These are phyloP conservation scores for Ascobolus immersus DNA, from an alignment of 495 filamentous ascomycete genomes.

Conservation along the genomic window DNA sequence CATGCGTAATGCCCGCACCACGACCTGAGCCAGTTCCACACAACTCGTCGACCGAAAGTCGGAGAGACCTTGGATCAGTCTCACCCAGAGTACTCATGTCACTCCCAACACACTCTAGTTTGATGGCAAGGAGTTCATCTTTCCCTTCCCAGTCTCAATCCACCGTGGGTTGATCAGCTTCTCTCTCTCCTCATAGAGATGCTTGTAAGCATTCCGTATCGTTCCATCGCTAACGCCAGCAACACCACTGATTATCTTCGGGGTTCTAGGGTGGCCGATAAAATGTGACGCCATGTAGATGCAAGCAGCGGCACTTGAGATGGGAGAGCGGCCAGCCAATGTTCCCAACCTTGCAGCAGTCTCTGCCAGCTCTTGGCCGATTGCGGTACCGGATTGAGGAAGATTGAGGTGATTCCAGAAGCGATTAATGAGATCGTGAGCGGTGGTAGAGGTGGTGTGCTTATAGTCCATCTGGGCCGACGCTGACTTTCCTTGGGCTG, in stretches of 20 bases:
- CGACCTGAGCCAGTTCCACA: too few species aligned
- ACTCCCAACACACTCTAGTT: conserved; percentile 13
- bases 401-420: conserved; percentile 64
- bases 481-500: conserved; percentile 17
- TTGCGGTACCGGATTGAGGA: conserved; percentile 36
- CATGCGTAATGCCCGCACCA: too few species aligned
- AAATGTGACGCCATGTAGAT: conserved; percentile 85
- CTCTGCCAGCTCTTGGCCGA: conserved; percentile 48
- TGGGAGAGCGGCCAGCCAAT: conserved; percentile 74
- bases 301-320: conserved; percentile 80
- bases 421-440: conserved; percentile 62
- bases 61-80: too few species aligned
- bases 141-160: conserved; percentile 42
- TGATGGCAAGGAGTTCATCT: conserved; percentile 39
- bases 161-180: conserved; percentile 49
- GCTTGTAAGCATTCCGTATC: conserved; percentile 81
- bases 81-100: too few species aligned
- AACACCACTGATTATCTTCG: conserved; percentile 60
- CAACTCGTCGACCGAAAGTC: too few species aligned
- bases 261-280: conserved; percentile 46
- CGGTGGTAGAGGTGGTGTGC: conserved; percentile 36
- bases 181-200: conserved; percentile 47
- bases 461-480: conserved; percentile 20
- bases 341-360: conserved; percentile 44
- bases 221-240: conserved; percentile 86